Conservation (phyloP, 2,329 filamentous ascomycete species). For the Aspergillus puulaauensis region DNA sequence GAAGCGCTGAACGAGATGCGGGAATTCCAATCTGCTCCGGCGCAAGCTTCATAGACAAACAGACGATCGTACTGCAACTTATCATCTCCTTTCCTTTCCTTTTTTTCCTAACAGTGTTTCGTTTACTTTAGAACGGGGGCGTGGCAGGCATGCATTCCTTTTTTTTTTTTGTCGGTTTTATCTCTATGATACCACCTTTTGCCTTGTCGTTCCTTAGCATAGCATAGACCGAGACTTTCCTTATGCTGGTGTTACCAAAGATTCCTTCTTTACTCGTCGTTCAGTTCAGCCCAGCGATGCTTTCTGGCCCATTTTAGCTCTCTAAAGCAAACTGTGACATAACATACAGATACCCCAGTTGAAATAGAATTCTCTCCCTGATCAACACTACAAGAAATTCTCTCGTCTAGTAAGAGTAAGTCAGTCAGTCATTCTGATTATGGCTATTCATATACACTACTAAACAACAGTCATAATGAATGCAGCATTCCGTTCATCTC, state of each 20-base stretch:
- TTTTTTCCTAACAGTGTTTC: background rate
- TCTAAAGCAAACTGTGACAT: too few relatives aligned
- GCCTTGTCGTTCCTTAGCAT: background rate
- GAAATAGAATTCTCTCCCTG: too few relatives aligned
- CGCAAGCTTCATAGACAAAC: background rate
- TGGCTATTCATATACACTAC: too few relatives aligned
- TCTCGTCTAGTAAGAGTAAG: too few relatives aligned
- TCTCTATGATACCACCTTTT: background rate
- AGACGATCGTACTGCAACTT: background rate
- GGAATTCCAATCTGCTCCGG: slow-evolving; percentile 10
- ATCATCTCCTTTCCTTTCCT: background rate
- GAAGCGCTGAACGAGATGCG: slow-evolving; percentile 52
- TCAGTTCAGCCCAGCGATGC: background rate
- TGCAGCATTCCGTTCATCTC: too few relatives aligned
- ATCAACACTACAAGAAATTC: too few relatives aligned
- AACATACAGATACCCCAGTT: too few relatives aligned
- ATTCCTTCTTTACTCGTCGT: background rate
- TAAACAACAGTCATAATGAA: too few relatives aligned
- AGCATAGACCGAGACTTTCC: background rate
- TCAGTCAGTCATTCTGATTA: too few relatives aligned
- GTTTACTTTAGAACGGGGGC: background rate
- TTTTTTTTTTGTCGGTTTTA: background rate
- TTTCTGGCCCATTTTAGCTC: background rate
- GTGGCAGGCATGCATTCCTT: background rate
- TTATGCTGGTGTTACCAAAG: background rate